Conservation (phyloP, 1,139 yeast genomes). For the Dujonia santamariae region DNA sequence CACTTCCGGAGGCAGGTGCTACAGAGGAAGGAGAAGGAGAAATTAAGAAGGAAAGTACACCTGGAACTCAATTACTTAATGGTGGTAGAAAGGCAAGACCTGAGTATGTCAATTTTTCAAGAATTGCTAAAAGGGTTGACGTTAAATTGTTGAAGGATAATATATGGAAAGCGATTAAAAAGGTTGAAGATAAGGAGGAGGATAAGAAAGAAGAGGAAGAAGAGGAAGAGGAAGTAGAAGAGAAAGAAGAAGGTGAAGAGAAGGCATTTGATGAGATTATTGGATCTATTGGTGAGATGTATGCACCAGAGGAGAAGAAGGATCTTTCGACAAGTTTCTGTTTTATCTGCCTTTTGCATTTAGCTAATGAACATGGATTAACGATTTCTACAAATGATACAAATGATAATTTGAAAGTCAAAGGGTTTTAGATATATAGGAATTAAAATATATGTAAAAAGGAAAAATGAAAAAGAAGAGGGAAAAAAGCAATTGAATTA, state of each 20-base stretch:
- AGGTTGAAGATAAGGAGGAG: slow-evolving; percentile 9
- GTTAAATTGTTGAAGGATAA: slow-evolving; percentile 68
- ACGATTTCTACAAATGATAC: slow-evolving; percentile 54
- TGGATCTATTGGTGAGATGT: slow-evolving; percentile 48
- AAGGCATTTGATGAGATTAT: slow-evolving; percentile 46
- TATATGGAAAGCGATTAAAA: slow-evolving; percentile 57
- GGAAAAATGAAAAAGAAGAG: background rate
- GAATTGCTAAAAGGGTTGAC: slow-evolving; percentile 72
- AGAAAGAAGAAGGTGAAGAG: slow-evolving; percentile 10
- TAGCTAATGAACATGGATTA: slow-evolving; percentile 77
- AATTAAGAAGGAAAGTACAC: slow-evolving; percentile 18
- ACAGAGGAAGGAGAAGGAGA: slow-evolving; percentile 21
- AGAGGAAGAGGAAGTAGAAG: slow-evolving; percentile 9
- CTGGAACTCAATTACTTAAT: slow-evolving; percentile 29
- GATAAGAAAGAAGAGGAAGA: slow-evolving; percentile 11
- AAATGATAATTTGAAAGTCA: slow-evolving; percentile 56
- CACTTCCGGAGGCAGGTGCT: slow-evolving; percentile 23
- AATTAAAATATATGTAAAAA: too few relatives aligned
- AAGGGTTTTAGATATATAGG: too few relatives aligned
- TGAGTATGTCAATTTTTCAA: slow-evolving; percentile 62
- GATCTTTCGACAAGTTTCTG: slow-evolving; percentile 76
- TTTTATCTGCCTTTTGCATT: slow-evolving; percentile 68
- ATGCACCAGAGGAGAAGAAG: slow-evolving; percentile 39
- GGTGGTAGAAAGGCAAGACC: slow-evolving; percentile 47
- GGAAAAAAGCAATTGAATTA: too few relatives aligned